Base-by-base conservation (phyloP, 2,329 filamentous ascomycete species). In the Ophiocordyceps robertsii region DNA sequence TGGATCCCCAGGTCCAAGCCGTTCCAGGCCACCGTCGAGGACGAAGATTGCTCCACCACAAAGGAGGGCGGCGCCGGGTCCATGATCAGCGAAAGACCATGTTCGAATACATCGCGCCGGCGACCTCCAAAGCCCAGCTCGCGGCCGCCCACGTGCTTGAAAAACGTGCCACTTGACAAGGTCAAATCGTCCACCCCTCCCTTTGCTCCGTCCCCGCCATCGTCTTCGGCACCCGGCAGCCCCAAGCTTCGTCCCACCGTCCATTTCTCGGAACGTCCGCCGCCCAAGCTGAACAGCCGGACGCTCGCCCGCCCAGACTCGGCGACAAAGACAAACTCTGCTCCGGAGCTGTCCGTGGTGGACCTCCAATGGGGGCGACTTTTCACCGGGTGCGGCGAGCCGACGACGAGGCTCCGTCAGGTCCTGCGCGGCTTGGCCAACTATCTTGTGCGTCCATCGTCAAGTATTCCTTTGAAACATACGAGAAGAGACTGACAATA, bases 301-400 rank as follows among this genome's bases (percentile, higher is more conserved):
- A 39, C 47, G 12, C 37, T 29, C 5, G 29, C 29, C 17, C 42
- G 37, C 2, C 16, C 32, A 32, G 46, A 46, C 9, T 42, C 39
- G 7, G 39, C 45, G n/a, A 43, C 47, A 3, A 46, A 45, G 8
- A 38, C 32, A 2, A 36, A 19, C 4, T 43, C 43, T 2, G 44
- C 32, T 1, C 43, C 46, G 9, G 33, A 38, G 10, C 33, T 53
- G 10, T 59, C 54, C 1, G 73, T 74, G 2, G 60, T 83, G 27
- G 84, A 89, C 56, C 75, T 73, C 55, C 80, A 80, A 55, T 94
- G 87, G 87, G 82, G 84, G 6, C 69, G 68, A 10, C 59, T 94
- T 3, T 93, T 93, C 55, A 77, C 83, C 38, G 65, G 69, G 3
- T 68, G 78, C 27, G 82, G 80, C 0, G 70, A 73, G 43, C 77